Base-by-base conservation (phyloP, 139 green algal species). In the Chlorella sp. region DNA sequence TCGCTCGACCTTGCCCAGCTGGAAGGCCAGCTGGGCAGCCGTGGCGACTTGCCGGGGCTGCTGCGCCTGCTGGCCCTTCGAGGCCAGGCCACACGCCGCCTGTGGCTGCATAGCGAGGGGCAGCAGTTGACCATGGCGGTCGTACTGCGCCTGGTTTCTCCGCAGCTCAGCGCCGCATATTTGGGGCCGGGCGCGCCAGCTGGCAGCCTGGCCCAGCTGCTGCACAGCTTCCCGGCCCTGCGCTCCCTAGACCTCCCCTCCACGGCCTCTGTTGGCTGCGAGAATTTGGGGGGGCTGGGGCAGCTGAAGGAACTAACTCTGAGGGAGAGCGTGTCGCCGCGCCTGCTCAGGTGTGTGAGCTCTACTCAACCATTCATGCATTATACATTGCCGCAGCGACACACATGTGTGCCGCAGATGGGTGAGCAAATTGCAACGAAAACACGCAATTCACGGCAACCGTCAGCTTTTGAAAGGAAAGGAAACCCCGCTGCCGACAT, bases 231-330 rank as follows among this genome's bases (percentile, higher is more conserved):
- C 61, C 34, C 61, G 3, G 61, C 24, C 7, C 83, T 87, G 61
- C 83, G 60, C 24, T 78, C 83, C 24, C 61, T 87, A 16, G 83
- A 87, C 83, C 9, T 87, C 36, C 61, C 83, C 3, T 64, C 24
- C 1, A 61, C 61, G 0, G 83, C 36, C 11, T 40, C 32, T 26
- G 61, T 12, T 24, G 26, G 32, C 83, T 26, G 28, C 19, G 34
- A 57, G 61, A 9, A 57, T 57, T 36, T 77, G 18, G 32, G 36
- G 1, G 28, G 11, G 9, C 28, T 64, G 0, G 9, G 14, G 16
- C 66, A 57, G 36, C 61, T 87, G 37, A 37, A 79, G 37, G 83
- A 87, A 61, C 83, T 87, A 36, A 87, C 83, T 22, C 83, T 87
- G 61, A 37, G 83, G 18, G 83, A 87, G 61, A 64, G 83, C 37